phyloP scores from a whole-genome alignment of 2,329 filamentous ascomycete genomes.

The Paecilomyces formosus region DNA sequence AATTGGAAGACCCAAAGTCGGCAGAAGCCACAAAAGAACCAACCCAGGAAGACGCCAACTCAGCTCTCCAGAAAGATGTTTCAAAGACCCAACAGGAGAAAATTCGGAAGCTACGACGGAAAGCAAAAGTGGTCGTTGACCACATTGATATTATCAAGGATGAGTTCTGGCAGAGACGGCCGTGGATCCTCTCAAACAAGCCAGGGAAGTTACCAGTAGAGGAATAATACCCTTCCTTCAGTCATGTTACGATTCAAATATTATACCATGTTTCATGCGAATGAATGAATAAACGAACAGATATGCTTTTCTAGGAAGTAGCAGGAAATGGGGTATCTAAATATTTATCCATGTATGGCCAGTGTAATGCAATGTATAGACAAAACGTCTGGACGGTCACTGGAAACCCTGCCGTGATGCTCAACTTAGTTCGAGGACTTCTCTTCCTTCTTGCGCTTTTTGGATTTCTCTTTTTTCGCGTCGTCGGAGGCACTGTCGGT shows the following conservation, averaged over 20 bases:
- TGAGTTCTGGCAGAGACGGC: constrained; percentile 82
- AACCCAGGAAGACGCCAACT: constrained; percentile 31
- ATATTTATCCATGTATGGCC: background rate
- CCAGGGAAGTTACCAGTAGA: constrained; percentile 62
- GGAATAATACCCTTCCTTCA: constrained; percentile 5
- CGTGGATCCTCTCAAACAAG: constrained; percentile 73
- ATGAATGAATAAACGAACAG: background rate
- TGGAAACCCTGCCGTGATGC: background rate
- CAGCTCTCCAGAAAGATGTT: constrained; percentile 40
- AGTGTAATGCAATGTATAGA: background rate
- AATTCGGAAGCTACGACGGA: constrained; percentile 69
- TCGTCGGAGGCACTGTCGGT: constrained; percentile 13
- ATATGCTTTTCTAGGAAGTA: background rate
- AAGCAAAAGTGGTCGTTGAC: constrained; percentile 72
- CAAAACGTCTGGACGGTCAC: background rate
- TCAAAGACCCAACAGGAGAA: constrained; percentile 80
- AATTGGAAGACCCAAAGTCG: constrained; percentile 55
- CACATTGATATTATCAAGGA: constrained; percentile 94
- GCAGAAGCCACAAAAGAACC: constrained; percentile 40
- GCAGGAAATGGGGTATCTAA: background rate
- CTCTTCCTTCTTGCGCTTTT: constrained; percentile 25
- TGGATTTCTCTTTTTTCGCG: constrained; percentile 19
- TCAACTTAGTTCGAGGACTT: background rate
- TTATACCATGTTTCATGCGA: background rate
- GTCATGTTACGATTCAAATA: background rate